These are phyloP conservation scores for Heterobasidion irregulare DNA, from an alignment of 1,284 basidiomycete genomes.

Conservation along the genomic window DNA sequence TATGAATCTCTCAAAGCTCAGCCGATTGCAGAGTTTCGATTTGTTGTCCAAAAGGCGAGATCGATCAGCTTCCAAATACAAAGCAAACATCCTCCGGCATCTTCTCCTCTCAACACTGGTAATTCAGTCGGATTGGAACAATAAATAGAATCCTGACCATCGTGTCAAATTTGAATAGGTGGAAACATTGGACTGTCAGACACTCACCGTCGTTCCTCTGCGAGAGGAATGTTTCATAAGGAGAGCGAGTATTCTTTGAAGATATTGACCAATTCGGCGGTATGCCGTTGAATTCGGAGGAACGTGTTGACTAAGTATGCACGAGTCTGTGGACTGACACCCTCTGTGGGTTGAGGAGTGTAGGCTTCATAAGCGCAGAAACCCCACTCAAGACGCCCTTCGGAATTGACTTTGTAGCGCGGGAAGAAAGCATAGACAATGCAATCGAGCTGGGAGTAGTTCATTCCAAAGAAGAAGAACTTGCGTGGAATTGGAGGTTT, in stretches of 20 bases:
- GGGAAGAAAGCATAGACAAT: neutral
- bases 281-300: neutral
- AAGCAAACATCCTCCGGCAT: no score
- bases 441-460: neutral
- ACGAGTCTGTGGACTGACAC: neutral
- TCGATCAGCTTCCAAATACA: no score
- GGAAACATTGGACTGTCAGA: no score
- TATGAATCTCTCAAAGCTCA: no score
- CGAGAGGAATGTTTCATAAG: no score
- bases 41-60: no score
- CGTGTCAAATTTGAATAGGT: no score
- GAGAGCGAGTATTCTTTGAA: conserved; percentile 13
- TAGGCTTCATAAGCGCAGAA: neutral
- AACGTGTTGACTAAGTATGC: neutral
- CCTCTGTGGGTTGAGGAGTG: neutral
- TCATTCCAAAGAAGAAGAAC: neutral
- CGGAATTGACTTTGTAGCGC: neutral
- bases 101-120: no score
- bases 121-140: no score
- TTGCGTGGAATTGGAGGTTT: neutral
- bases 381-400: neutral
- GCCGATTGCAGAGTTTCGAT: no score
- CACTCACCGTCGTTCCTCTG: no score
- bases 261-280: neutral
- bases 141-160: no score